Evolutionary conservation across 169 alveolate species (phyloP), one percentile per base, ranked within the genome.

Genomic region (Neospora caninum): DNA sequence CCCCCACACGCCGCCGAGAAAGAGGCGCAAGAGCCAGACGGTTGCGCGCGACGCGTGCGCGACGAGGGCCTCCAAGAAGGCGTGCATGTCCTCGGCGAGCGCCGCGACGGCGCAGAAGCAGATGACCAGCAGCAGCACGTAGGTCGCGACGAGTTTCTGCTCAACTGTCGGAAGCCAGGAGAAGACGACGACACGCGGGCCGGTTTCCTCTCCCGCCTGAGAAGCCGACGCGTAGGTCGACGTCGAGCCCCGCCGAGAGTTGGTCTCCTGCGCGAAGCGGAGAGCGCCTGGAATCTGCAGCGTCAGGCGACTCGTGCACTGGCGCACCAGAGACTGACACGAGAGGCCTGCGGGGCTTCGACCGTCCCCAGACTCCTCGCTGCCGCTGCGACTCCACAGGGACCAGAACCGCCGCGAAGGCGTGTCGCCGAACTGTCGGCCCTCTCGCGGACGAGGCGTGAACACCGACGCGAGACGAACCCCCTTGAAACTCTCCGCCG

Each of bases 61-160:
- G 25, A 22, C 22, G 31, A 31, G 7, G 38, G 67, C 25, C 38
- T 82, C 89, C 89, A 82, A 9, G 41, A 36, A 18, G n/a, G 20
- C 67, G 41, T 16, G 36, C 20, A 67, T 42, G 38, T 92, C 94
- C 69, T 67, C 94, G 0, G 94, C 92, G 64, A 92, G 87, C n/a
- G 94, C 91, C 22, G 70, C 86, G 39, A 83, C 25, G 16, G 94
- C 94, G 53, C 92, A 92, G 22, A 82, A 49, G 49, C 43, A 36
- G 13, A 73, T 83, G 43, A 92, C 78, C 38, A 83, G 54, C 69
- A 92, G 92, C 58, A 92, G 87, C 36, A 41, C 69, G 58, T 49
- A 92, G 1, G 94, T 88, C 13, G 92, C 92, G 2, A 92, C 87
- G 29, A 88, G 91, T 80, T 92, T 80, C 69, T 78, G 91, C 42